Conservation (phyloP, 306 rosid species). For the Vigna unguiculata region DNA sequence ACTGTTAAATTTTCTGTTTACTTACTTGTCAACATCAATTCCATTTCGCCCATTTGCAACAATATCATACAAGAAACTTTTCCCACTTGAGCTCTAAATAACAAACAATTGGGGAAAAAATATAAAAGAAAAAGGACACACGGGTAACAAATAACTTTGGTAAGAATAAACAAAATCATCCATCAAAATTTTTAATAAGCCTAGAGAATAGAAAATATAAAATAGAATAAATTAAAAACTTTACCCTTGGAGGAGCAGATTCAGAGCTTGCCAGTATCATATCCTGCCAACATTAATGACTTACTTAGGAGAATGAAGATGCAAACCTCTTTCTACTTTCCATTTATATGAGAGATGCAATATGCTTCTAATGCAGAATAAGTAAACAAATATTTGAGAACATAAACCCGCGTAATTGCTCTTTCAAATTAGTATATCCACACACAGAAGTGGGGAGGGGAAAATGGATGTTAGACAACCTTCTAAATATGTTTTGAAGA, state of each 20-base stretch:
- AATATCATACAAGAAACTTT: conserved; percentile 86
- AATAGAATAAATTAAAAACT: conserved; percentile 22
- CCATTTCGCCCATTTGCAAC: conserved; percentile 99
- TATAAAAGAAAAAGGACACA: not conserved
- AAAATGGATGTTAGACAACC: conserved; percentile 30
- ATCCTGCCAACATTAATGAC: conserved; percentile 64
- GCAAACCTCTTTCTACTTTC: conserved; percentile 19
- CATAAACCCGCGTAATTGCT: not conserved
- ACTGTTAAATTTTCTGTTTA: conserved; percentile 19
- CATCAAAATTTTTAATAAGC: conserved; percentile 23
- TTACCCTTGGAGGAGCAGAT: conserved; percentile 65
- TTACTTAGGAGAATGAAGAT: conserved; percentile 33
- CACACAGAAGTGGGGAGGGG: not conserved
- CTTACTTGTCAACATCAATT: conserved; percentile 98
- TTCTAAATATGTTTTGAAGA: conserved; percentile 4
- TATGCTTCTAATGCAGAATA: conserved; percentile 19
- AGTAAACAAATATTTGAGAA: conserved; percentile 23
- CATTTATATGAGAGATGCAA: conserved; percentile 26
- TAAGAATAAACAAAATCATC: conserved; percentile 35
- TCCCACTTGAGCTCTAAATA: conserved; percentile 72
- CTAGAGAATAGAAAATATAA: not conserved
- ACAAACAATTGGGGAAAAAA: conserved; percentile 18
- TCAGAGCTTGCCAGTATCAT: conserved; percentile 93
- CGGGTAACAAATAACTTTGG: conserved; percentile 3
- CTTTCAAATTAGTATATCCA: conserved; percentile 27